phyloP scores from a whole-genome alignment of 148 eudicot species.

The Spergularia marina region DNA sequence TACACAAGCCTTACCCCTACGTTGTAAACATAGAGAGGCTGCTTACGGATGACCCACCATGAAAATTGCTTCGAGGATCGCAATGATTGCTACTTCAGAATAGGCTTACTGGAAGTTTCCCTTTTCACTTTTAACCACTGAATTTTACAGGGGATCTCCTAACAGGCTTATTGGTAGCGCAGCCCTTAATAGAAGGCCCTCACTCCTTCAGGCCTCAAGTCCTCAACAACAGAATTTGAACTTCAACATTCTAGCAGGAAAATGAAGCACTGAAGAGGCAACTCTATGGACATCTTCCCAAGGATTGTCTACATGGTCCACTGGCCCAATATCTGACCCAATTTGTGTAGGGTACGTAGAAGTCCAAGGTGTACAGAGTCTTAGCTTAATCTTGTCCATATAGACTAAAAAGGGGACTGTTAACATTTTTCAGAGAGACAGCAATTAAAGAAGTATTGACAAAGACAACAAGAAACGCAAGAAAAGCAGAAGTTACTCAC shows the following conservation, averaged over 20 bases:
- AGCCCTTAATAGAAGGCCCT: too few species aligned
- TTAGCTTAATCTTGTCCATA: neutral
- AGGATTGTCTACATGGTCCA: neutral
- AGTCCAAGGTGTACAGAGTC: neutral
- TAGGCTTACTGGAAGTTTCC: too few species aligned
- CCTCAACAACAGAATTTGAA: too few species aligned
- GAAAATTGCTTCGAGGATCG: too few species aligned
- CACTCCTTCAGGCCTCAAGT: too few species aligned
- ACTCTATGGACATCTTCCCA: neutral
- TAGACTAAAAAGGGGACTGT: neutral
- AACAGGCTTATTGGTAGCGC: too few species aligned
- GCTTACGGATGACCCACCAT: too few species aligned
- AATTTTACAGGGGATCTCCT: too few species aligned
- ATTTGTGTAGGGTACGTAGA: neutral
- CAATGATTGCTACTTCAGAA: too few species aligned
- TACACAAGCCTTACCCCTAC: too few species aligned
- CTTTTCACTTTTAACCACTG: too few species aligned
- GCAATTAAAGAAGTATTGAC: neutral
- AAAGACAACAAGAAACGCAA: conserved; percentile 2
- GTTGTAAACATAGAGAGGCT: too few species aligned
- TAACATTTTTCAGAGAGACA: neutral
- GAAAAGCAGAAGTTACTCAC: conserved; percentile 33
- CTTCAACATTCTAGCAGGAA: neutral
- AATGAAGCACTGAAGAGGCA: neutral
- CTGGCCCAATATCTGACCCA: neutral